Evolutionary conservation across 257 asterid species (phyloP).

Genomic region (Asclepias syriaca): DNA sequence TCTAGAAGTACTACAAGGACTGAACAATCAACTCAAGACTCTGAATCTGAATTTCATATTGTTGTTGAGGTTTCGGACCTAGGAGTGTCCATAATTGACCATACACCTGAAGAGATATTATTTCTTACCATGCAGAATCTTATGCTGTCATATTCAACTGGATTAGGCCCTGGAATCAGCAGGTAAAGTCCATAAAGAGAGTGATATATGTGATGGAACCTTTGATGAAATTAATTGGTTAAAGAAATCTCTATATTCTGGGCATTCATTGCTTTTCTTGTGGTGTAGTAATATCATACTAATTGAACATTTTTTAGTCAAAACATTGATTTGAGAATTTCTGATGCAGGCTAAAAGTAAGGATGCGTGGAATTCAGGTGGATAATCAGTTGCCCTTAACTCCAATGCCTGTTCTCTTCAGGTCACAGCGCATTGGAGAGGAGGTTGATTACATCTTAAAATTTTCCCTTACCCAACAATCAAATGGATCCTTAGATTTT

Average conservation of each 20-base stretch:
- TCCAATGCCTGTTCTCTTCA: slow-evolving; percentile 95
- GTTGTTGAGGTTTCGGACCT: slow-evolving; percentile 88
- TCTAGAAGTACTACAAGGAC: slow-evolving; percentile 41
- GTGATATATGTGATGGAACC: background rate
- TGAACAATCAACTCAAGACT: slow-evolving; percentile 41
- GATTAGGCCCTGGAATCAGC: slow-evolving; percentile 89
- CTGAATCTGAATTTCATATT: slow-evolving; percentile 80
- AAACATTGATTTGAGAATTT: background rate
- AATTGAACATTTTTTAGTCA: background rate
- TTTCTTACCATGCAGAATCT: slow-evolving; percentile 75
- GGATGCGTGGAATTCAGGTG: slow-evolving; percentile 86
- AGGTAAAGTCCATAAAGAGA: slow-evolving; percentile 45
- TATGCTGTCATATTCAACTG: slow-evolving; percentile 85
- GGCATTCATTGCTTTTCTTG: slow-evolving; percentile 8
- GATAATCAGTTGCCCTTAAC: slow-evolving; percentile 97
- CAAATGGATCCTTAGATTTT: slow-evolving; percentile 84
- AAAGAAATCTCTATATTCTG: slow-evolving; percentile 14
- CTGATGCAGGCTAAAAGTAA: slow-evolving; percentile 65
- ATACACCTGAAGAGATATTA: slow-evolving; percentile 96
- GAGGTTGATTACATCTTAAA: slow-evolving; percentile 79
- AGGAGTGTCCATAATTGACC: slow-evolving; percentile 91
- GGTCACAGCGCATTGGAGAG: slow-evolving; percentile 84
- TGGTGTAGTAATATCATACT: background rate
- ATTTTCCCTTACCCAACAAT: slow-evolving; percentile 90
- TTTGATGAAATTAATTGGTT: background rate